These are phyloP conservation scores for Amoeboaphelidium occidentale DNA, from an alignment of 371 early-diverging fungal species.

Conservation along the genomic window DNA sequence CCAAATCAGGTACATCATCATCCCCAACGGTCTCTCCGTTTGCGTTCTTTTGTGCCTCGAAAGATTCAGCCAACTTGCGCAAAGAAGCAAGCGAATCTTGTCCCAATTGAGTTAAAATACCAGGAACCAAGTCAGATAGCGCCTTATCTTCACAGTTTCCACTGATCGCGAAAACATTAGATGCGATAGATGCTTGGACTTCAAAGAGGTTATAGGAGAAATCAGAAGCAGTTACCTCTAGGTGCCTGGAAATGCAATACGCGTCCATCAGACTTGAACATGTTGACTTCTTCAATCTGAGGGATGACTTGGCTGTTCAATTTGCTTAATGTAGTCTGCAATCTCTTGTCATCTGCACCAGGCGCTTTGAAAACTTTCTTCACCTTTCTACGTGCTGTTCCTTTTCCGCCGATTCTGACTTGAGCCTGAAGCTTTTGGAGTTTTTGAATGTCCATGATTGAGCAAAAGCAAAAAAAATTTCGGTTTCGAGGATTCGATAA, in stretches of 20 bases:
- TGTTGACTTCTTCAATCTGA: slow-evolving; percentile 91
- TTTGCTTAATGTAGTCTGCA: slow-evolving; percentile 61
- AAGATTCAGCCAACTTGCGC: slow-evolving; percentile 60
- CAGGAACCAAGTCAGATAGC: slow-evolving; percentile 69
- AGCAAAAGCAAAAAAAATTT: too few relatives aligned
- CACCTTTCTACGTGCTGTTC: slow-evolving; percentile 77
- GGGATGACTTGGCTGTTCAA: slow-evolving; percentile 55
- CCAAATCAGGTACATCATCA: slow-evolving; percentile 13
- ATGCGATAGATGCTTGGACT: slow-evolving; percentile 57
- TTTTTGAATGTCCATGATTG: background rate
- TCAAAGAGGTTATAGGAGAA: too few relatives aligned
- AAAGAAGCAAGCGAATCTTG: slow-evolving; percentile 73
- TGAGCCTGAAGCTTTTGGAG: background rate
- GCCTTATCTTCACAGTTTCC: slow-evolving; percentile 72
- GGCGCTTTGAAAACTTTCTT: slow-evolving; percentile 42
- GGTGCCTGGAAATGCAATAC: slow-evolving; percentile 78
- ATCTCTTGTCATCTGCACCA: slow-evolving; percentile 60
- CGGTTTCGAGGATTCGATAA: too few relatives aligned
- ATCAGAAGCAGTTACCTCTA: slow-evolving; percentile 52
- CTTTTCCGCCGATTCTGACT: slow-evolving; percentile 84
- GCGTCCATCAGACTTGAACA: slow-evolving; percentile 84
- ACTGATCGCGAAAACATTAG: slow-evolving; percentile 79
- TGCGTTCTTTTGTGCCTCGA: slow-evolving; percentile 27
- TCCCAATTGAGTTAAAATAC: slow-evolving; percentile 82
- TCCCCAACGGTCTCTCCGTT: slow-evolving; percentile 17